These are phyloP conservation scores for Solanum boliviense DNA, from an alignment of 257 asterid species.

Conservation along the genomic window DNA sequence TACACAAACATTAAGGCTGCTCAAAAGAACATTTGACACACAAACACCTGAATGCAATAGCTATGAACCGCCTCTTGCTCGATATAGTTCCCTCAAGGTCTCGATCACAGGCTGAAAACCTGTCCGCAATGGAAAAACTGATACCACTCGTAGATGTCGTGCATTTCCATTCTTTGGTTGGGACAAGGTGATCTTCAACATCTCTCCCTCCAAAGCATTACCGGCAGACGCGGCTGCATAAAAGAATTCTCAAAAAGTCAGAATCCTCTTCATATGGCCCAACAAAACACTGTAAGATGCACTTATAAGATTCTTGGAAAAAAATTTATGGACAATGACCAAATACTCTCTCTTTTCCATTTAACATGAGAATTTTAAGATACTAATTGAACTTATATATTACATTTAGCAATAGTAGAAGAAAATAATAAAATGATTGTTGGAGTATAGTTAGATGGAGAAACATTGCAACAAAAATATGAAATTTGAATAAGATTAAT, in stretches of 20 bases:
- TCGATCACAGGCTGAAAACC: slow-evolving; percentile 60
- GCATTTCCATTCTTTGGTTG: slow-evolving; percentile 78
- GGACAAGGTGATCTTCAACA: slow-evolving; percentile 58
- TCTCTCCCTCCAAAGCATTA: slow-evolving; percentile 67
- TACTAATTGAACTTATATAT: background rate
- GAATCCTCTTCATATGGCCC: background rate
- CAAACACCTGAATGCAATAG: background rate
- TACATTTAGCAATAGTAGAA: background rate
- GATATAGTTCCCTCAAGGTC: slow-evolving; percentile 45
- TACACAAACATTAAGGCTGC: background rate
- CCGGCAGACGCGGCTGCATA: slow-evolving; percentile 40
- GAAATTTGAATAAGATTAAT: background rate
- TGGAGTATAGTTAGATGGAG: background rate
- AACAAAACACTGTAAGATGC: background rate
- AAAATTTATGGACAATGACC: background rate
- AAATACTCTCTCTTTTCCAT: background rate
- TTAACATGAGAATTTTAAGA: background rate
- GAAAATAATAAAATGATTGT: background rate
- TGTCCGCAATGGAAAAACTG: slow-evolving; percentile 56
- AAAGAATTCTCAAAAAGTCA: background rate
- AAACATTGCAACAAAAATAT: background rate
- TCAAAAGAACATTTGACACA: background rate
- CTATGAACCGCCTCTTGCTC: slow-evolving; percentile 18
- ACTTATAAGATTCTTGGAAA: background rate
- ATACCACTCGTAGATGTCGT: slow-evolving; percentile 62